phyloP scores from a whole-genome alignment of 768 basidiomycete genomes.

The Lanmaoa pseudosensibilis region DNA sequence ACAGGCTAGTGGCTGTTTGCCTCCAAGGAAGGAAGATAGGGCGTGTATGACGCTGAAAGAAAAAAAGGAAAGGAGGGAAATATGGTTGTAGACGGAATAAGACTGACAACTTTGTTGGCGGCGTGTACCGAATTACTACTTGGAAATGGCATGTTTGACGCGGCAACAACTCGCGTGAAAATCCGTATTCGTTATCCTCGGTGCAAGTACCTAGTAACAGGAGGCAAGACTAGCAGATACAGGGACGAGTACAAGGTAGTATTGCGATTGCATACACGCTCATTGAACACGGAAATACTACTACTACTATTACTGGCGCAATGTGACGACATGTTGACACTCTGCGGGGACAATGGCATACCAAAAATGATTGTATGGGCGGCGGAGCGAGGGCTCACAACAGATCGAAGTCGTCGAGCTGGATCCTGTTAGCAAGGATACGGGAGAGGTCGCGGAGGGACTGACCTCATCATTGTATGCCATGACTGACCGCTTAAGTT shows the following conservation, averaged over 20 bases:
- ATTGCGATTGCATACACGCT: background rate
- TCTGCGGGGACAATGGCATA: background rate
- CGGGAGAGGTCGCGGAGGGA: background rate
- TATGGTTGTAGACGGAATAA: conserved; percentile 9
- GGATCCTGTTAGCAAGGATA: conserved; percentile 17
- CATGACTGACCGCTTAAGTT: conserved; percentile 94
- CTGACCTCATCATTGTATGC: conserved; percentile 92
- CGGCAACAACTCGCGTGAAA: conserved; percentile 25
- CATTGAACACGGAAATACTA: background rate
- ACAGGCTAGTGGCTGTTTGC: conserved; percentile 8
- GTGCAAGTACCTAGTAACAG: conserved; percentile 1
- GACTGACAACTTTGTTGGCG: conserved; percentile 3
- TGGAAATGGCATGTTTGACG: conserved; percentile 13
- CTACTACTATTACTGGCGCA: no score
- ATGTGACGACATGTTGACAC: background rate
- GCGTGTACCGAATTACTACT: background rate
- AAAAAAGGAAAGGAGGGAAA: conserved; percentile 2
- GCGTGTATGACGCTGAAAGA: conserved; percentile 4
- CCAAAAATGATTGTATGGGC: background rate
- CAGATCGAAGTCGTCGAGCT: conserved; percentile 96
- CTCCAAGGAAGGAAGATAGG: conserved; percentile 13
- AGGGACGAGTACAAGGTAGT: background rate
- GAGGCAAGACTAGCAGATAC: background rate
- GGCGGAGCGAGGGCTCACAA: conserved; percentile 42
- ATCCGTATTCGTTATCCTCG: conserved; percentile 7